These are phyloP conservation scores for Parietaria judaica DNA, from an alignment of 306 rosid genomes.

Conservation along the genomic window DNA sequence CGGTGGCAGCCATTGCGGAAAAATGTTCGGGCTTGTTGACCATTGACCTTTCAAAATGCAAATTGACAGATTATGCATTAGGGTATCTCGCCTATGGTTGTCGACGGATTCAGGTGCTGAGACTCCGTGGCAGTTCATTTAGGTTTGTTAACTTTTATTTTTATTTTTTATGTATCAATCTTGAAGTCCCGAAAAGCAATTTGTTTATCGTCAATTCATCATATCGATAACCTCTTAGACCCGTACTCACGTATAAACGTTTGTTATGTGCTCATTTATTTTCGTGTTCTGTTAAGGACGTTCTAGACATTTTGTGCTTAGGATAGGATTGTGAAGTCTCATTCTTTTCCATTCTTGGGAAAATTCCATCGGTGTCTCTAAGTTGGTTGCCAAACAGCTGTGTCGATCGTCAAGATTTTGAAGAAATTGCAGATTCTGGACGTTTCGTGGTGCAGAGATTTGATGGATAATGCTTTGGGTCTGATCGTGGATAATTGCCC, in stretches of 20 bases:
- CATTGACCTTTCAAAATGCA: constrained; percentile 59
- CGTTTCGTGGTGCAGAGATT: constrained; percentile 74
- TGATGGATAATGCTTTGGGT: constrained; percentile 59
- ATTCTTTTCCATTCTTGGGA: no score
- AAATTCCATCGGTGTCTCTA: constrained; percentile 16
- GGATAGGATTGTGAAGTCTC: no score
- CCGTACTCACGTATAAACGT: no score
- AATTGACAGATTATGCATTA: constrained; percentile 46
- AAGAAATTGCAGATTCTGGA: constrained; percentile 57
- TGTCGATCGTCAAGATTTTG: constrained; percentile 46
- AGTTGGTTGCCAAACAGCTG: constrained; percentile 54
- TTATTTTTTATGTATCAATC: no score
- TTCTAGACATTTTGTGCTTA: no score
- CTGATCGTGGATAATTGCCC: constrained; percentile 67
- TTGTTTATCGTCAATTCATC: no score
- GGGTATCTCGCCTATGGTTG: constrained; percentile 63
- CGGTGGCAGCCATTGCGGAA: constrained; percentile 55
- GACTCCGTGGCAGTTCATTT: constrained; percentile 51
- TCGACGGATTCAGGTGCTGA: constrained; percentile 41
- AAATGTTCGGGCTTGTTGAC: constrained; percentile 41
- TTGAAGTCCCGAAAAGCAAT: no score
- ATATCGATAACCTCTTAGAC: no score
- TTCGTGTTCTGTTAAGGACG: no score
- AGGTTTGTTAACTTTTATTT: no score
- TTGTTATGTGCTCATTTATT: no score